A percentile compares a stretch with the other conserved stretches of the same genome.
Evolutionary conservation across 2,329 filamentous ascomycete species (phyloP).

Genomic region (Neonectria coccinea): DNA sequence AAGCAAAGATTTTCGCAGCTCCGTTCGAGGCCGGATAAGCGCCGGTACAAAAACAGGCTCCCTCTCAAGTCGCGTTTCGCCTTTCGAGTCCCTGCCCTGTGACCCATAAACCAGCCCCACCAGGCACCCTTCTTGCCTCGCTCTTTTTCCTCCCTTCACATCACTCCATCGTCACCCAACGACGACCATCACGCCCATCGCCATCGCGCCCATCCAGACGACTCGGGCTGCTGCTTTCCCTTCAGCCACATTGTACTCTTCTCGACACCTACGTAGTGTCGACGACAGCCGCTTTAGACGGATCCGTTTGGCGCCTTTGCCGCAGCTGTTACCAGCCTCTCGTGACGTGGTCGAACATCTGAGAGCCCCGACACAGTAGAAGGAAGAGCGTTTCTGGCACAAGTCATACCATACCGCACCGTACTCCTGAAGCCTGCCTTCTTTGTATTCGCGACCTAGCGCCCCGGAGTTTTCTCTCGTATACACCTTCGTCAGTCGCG

Average conservation of each 20-base stretch:
- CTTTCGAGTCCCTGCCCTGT: conserved; percentile 9
- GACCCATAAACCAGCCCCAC: conserved; percentile 39
- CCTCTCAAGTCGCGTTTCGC: conserved; percentile 19
- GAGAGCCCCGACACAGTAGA: conserved; percentile 43
- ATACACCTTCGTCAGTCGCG: conserved; percentile 42
- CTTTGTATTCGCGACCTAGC: conserved; percentile 40
- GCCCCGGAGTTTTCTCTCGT: conserved; percentile 36
- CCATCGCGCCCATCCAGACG: conserved; percentile 35
- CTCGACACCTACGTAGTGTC: conserved; percentile 30
- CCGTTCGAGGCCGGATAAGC: conserved; percentile 15
- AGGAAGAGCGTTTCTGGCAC: conserved; percentile 40
- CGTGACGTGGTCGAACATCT: conserved; percentile 44
- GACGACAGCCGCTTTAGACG: conserved; percentile 34
- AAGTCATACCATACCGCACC: conserved; percentile 42
- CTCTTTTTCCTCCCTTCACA: conserved; percentile 29
- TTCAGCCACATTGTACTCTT: conserved; percentile 32
- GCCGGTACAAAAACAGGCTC: neutral
- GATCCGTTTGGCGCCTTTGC: conserved; percentile 28
- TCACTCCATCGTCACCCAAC: conserved; percentile 36
- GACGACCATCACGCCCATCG: conserved; percentile 33
- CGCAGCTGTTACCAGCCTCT: conserved; percentile 36
- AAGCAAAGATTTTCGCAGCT: neutral
- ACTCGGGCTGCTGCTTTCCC: conserved; percentile 21
- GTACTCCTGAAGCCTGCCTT: conserved; percentile 45
- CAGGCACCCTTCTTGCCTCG: conserved; percentile 34